Percentiles rank a stretch among this genome's conserved stretches.
Evolutionary conservation across 805 yeast genomes (phyloP).

Genomic region (Yamadazyma olivae): DNA sequence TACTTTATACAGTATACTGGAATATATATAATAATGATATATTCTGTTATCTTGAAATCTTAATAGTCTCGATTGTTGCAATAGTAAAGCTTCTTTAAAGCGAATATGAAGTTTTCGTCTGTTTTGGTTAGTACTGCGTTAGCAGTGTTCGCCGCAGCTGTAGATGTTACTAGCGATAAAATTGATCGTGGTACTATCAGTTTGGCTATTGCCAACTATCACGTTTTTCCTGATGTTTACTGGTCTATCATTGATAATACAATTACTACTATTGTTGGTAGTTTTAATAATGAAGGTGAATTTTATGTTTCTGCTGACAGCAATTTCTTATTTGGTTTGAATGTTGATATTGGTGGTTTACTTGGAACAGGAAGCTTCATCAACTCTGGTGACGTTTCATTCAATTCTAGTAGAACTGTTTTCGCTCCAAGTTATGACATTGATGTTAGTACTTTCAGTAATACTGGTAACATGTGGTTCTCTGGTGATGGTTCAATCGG

Average conservation of each 20-base stretch:
- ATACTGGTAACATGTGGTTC: conserved; percentile 23
- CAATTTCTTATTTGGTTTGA: conserved; percentile 6
- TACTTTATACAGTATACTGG: no score
- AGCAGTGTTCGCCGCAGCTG: conserved; percentile 2
- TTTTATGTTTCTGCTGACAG: conserved; percentile 7
- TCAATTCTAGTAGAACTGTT: conserved; percentile 17
- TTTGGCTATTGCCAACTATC: conserved; percentile 4
- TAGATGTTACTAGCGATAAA: conserved; percentile 13
- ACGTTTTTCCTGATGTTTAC: conserved; percentile 17
- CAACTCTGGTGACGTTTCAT: conserved; percentile 20
- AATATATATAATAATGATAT: no score
- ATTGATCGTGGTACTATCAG: conserved; percentile 15
- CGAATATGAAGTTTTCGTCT: no score
- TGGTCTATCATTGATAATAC: conserved; percentile 25
- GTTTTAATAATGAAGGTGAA: conserved; percentile 14
- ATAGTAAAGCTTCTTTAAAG: no score
- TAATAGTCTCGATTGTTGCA: no score
- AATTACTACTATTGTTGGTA: conserved; percentile 11
- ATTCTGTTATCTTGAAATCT: no score
- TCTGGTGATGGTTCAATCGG: conserved; percentile 19
- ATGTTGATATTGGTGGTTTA: conserved; percentile 3
- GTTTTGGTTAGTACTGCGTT: not conserved
- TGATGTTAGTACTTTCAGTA: conserved; percentile 15
- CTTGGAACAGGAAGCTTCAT: conserved; percentile 1
- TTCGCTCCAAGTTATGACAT: conserved; percentile 17